Evolutionary conservation across 345 rosid species (phyloP), one percentile per base, ranked within the genome.

Genomic region (Lumnitzera racemosa): DNA sequence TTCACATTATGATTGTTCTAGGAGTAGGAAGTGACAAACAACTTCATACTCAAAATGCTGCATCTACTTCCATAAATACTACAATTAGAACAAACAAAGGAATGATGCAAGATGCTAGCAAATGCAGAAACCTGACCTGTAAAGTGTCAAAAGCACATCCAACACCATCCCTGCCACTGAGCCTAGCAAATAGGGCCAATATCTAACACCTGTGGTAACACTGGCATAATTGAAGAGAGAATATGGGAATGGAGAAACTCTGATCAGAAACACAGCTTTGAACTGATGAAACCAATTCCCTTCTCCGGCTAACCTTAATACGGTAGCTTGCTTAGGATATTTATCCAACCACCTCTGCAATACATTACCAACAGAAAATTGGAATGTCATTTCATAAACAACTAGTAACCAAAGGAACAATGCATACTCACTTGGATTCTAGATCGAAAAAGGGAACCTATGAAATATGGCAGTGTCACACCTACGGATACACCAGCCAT

Each of bases 281-380:
- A 79, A 79, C 57, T 76, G 83, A 58, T 68, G 76, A 63, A 70
- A 49, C 74, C 76, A 72, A 17, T 63, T 64, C 46, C 80, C 81
- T 61, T 70, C 66, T 13, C 80, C 78, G 9, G 75, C 80, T n/a
- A 58, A 53, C 58, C 73, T 76, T 51, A 75, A 17, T 29, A 79
- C 41, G 0, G 71, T 47, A 24, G 76, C 76, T 51, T 72, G 64
- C 67, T 66, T 58, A 0, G 80, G 80, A 53, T 75, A 56, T 57
- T 65, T 72, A 25, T 50, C 70, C 46, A 72, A 46, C 70, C 68
- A 65, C 49, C 59, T 57, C 81, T 73, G 56, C 29, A 29, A 25
- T 25, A 17, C 2, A 41, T 27, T 11, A 2, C 15, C 51, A 41
- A 3, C n/a, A 41, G 14, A 41, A 14, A 10, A n/a, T 24, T 12